A percentile compares a stretch with the other conserved stretches of the same genome.
These are phyloP conservation scores for Microcera coccophila DNA, from an alignment of 2,329 filamentous ascomycete species.

Conservation along the genomic window DNA sequence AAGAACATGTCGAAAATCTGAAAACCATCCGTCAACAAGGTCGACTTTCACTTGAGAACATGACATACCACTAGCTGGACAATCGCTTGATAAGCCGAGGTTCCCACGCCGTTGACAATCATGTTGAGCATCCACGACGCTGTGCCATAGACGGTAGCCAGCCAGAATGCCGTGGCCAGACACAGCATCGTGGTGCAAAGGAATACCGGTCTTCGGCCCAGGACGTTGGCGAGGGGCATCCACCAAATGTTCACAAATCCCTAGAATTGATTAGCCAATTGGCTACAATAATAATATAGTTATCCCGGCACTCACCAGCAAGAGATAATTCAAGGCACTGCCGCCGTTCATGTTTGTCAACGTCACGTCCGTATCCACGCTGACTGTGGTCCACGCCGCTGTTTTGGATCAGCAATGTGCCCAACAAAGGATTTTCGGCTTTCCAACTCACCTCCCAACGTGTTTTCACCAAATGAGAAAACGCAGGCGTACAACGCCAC, in stretches of 20 bases:
- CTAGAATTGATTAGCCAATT: background rate
- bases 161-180: constrained; percentile 3
- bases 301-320: constrained; percentile 1
- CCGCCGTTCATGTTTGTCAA: constrained; percentile 6
- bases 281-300: background rate
- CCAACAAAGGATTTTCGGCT: no score
- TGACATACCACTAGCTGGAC: constrained; percentile 3
- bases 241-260: constrained; percentile 7
- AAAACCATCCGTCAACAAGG: background rate
- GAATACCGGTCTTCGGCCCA: constrained; percentile 4
- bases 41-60: background rate
- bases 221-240: constrained; percentile 4
- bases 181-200: constrained; percentile 2
- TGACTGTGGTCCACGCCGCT: constrained; percentile 5
- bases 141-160: constrained; percentile 2
- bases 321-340: constrained; percentile 6
- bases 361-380: constrained; percentile 2
- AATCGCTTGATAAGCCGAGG: constrained; percentile 5
- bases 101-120: constrained; percentile 5
- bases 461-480: constrained; percentile 6
- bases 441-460: constrained; percentile 1
- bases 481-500: constrained; percentile 4
- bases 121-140: constrained; percentile 5
- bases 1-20: constrained; percentile 6
- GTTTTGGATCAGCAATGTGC: background rate